Base-by-base conservation (phyloP, 1,139 yeast species). In the Suhomyces coccinellae region DNA sequence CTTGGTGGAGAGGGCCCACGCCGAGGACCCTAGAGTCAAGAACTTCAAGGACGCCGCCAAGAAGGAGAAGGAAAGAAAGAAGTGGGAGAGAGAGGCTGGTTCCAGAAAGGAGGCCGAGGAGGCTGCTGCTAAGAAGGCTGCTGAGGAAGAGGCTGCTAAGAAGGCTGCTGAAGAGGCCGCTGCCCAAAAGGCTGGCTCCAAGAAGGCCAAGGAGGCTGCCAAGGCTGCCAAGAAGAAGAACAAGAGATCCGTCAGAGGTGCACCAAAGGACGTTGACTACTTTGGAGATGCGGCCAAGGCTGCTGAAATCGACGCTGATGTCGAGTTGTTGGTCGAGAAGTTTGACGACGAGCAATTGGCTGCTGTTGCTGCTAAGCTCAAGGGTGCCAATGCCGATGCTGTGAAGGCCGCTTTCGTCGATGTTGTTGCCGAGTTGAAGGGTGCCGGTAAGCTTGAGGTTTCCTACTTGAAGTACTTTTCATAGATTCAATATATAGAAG, bases 61-160 rank as follows among this genome's bases (percentile, higher is more conserved):
- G 82, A 85, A 85, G 70, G 98, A 88, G 67, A 93, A 91, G 79
- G 99, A 88, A 64, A 84, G 83, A 70, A 83, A 79, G 79, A 93
- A 91, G 73, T 91, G 98, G 98, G 99, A 93, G 69, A 87, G 85
- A 69, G 99, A 91, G 68, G 96, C 98, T 46, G 98, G 97, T 57
- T 83, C 96, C 36, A 87, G 98, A 78, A 86, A 90, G 66, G 98
- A 93, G 52, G 97, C 96, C 48, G 93, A 83, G 66, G 95, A 85
- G 63, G 95, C 90, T 41, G 77, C 79, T 57, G 82, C 82, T 61
- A 87, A 85, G 59, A 84, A 83, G 70, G 95, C 88, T 56, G 96
- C 87, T 54, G 96, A 86, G 54, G 97, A 87, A 63, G 77, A 60
- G 29, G 83, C 82, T 55, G 87, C 87, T 46, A 80, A 79, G 60